Percentiles rank a stretch among this genome's conserved stretches.
Evolutionary conservation across 495 filamentous ascomycete species (phyloP).

Genomic region (Neurospora sp.): DNA sequence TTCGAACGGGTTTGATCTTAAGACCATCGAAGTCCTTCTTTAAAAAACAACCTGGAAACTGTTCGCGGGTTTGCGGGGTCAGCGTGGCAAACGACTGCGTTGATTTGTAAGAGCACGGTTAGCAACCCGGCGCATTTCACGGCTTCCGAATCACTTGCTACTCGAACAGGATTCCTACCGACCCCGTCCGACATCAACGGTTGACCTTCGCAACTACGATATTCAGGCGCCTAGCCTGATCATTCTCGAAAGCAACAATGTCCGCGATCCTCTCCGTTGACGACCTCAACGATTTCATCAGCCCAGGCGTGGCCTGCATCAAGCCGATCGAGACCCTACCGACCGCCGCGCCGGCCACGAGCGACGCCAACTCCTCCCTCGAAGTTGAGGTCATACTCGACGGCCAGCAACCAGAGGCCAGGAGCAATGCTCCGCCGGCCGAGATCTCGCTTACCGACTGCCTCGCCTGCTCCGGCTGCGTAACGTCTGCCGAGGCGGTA

Average conservation of each 20-base stretch:
- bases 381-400: constrained; percentile 86
- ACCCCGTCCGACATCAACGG: neutral
- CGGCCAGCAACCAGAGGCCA: constrained; percentile 55
- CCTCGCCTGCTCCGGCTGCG: constrained; percentile 93
- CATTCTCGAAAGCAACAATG: constrained; percentile 42
- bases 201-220: neutral
- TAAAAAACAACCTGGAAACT: neutral
- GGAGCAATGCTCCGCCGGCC: constrained; percentile 38
- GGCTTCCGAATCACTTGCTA: neutral
- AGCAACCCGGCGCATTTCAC: neutral
- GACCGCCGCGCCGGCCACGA: constrained; percentile 6
- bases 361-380: constrained; percentile 18
- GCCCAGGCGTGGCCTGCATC: constrained; percentile 93
- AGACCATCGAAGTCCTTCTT: neutral
- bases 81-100: neutral
- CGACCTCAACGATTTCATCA: constrained; percentile 98
- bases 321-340: constrained; percentile 93
- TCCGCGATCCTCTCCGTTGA: constrained; percentile 93
- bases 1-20: neutral
- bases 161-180: neutral
- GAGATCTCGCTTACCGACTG: constrained; percentile 96
- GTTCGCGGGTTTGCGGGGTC: neutral
- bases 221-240: neutral
- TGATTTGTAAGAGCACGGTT: neutral
- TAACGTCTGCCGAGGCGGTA: constrained; percentile 93